These are phyloP conservation scores for Globisporangium irregulare DNA, from an alignment of 352 stramenopile species.

Conservation along the genomic window DNA sequence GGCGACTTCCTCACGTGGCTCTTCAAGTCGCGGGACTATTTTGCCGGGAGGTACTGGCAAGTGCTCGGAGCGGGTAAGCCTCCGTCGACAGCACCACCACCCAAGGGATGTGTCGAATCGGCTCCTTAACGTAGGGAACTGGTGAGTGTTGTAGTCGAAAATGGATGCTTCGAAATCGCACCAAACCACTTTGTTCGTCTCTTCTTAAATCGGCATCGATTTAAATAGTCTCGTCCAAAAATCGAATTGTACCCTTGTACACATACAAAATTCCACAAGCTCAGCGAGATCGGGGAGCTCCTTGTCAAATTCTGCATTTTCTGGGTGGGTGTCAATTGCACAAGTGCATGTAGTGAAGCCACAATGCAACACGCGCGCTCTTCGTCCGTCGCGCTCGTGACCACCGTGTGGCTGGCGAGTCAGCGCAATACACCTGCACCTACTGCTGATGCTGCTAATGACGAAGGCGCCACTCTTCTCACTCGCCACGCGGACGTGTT, in stretches of 20 bases:
- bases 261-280: too few species aligned
- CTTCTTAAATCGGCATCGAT: too few species aligned
- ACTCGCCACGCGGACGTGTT: conserved; percentile 26
- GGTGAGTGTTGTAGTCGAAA: too few species aligned
- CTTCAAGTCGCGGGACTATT: conserved; percentile 52
- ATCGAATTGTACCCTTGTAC: too few species aligned
- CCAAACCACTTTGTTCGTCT: too few species aligned
- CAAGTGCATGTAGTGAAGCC: too few species aligned
- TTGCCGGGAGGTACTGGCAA: conserved; percentile 35
- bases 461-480: not conserved
- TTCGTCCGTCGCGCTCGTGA: conserved; percentile 32
- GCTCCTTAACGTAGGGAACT: too few species aligned
- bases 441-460: not conserved
- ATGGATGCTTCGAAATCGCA: too few species aligned
- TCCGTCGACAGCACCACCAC: not conserved
- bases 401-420: conserved; percentile 32
- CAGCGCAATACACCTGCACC: not conserved
- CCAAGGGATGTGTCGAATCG: not conserved
- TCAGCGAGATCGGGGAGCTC: too few species aligned
- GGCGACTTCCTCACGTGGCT: conserved; percentile 48
- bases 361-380: not conserved
- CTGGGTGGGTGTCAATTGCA: too few species aligned
- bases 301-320: too few species aligned
- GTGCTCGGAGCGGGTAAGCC: conserved; percentile 29
- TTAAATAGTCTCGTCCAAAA: too few species aligned